Conservation (phyloP, 768 basidiomycete species). For the Hygrophorus pudorinus region DNA sequence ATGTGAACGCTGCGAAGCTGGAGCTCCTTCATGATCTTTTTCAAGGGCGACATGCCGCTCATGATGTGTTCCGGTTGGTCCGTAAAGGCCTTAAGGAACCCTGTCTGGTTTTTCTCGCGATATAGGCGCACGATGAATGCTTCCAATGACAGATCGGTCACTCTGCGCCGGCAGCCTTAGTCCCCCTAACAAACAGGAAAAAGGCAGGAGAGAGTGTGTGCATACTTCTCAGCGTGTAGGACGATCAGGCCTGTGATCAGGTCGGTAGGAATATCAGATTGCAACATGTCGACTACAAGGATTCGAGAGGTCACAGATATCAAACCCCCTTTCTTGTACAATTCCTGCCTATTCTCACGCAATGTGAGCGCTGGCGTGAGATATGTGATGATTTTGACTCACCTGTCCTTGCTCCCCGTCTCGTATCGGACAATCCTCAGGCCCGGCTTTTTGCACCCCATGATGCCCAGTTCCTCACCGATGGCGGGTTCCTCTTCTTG, state of each 20-base stretch:
- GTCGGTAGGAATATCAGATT: conserved; percentile 72
- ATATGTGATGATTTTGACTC: conserved; percentile 12
- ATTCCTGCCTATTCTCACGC: conserved; percentile 56
- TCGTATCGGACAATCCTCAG: conserved; percentile 79
- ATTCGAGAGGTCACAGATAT: conserved; percentile 92
- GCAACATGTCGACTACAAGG: conserved; percentile 89
- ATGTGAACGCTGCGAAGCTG: conserved; percentile 84
- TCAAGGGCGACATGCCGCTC: conserved; percentile 83
- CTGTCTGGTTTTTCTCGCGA: conserved; percentile 78
- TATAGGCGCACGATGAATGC: conserved; percentile 91
- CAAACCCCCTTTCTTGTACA: conserved; percentile 84
- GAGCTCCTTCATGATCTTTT: conserved; percentile 87
- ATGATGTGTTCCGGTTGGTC: conserved; percentile 96
- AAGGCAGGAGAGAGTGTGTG: not conserved
- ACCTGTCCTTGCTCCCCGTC: conserved; percentile 71
- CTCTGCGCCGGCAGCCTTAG: conserved; percentile 32
- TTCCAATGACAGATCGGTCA: conserved; percentile 75
- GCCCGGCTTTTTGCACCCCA: conserved; percentile 85
- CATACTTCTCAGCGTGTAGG: conserved; percentile 83
- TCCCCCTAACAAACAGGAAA: not conserved
- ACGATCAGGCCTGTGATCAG: conserved; percentile 86
- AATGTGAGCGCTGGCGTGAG: not conserved
- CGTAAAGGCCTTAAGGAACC: conserved; percentile 95
- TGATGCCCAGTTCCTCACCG: conserved; percentile 84
- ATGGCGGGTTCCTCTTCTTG: conserved; percentile 86